These are phyloP conservation scores for Gyrodon lividus DNA, from an alignment of 768 basidiomycete species.

Conservation along the genomic window DNA sequence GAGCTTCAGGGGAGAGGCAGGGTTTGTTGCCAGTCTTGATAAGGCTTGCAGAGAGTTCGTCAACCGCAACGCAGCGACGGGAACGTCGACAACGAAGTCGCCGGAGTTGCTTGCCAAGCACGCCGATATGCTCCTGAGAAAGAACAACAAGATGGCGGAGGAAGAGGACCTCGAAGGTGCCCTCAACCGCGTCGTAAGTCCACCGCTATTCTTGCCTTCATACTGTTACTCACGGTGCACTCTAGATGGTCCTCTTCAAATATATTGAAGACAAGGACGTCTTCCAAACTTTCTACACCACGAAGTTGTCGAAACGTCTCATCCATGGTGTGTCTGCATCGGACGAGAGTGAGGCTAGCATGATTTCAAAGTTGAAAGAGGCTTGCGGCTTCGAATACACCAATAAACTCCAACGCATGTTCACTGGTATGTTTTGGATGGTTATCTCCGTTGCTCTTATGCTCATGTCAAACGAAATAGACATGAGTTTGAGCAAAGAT, in stretches of 20 bases:
- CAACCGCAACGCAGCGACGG: constrained; percentile 89
- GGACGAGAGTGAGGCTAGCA: constrained; percentile 94
- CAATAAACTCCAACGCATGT: constrained; percentile 94
- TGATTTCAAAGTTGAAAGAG: constrained; percentile 98
- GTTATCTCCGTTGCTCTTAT: background rate
- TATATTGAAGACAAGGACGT: constrained; percentile 99
- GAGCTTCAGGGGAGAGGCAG: constrained; percentile 89
- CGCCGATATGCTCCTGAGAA: constrained; percentile 82
- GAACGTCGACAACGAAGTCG: constrained; percentile 78
- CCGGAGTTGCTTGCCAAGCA: constrained; percentile 93
- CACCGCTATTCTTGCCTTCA: background rate
- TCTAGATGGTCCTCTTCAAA: constrained; percentile 94
- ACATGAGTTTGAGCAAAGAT: constrained; percentile 94
- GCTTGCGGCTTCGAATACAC: constrained; percentile 97
- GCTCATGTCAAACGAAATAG: constrained; percentile 40
- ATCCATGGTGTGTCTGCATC: constrained; percentile 90
- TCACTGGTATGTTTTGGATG: constrained; percentile 65
- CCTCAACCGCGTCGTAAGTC: constrained; percentile 81
- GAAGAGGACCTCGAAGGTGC: constrained; percentile 89
- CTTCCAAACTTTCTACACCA: constrained; percentile 97
- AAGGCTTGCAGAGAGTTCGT: constrained; percentile 95
- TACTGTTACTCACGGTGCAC: constrained; percentile 4
- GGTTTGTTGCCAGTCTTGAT: constrained; percentile 91
- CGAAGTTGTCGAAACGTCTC: constrained; percentile 88
- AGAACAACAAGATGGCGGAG: constrained; percentile 95